Percentiles rank a stretch among this genome's conserved stretches.
phyloP scores from a whole-genome alignment of 2,329 filamentous ascomycete genomes.

The Ophiocordyceps robertsii region DNA sequence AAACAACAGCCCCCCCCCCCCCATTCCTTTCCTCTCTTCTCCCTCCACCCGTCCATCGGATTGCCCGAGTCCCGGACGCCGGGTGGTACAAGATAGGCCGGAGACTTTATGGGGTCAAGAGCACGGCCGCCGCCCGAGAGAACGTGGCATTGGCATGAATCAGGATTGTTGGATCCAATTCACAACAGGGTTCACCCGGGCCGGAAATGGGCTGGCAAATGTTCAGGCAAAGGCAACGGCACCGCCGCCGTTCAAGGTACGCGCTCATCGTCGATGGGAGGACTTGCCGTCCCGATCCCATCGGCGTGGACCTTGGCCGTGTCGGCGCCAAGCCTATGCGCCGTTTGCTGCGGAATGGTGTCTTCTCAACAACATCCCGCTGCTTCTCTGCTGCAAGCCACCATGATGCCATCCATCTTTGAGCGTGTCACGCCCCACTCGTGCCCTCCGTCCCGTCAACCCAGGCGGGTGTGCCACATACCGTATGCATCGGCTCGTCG shows the following conservation, averaged over 20 bases:
- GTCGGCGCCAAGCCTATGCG: too few relatives aligned
- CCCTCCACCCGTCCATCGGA: too few relatives aligned
- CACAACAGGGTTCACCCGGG: conserved; percentile 1
- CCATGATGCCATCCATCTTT: background rate
- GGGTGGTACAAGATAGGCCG: too few relatives aligned
- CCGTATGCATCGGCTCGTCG: background rate
- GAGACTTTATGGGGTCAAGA: background rate
- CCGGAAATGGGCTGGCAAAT: background rate
- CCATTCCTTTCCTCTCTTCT: too few relatives aligned
- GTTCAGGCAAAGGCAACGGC: background rate
- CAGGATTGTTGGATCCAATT: background rate
- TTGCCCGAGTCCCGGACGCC: too few relatives aligned
- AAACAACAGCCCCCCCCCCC: too few relatives aligned
- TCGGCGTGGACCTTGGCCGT: background rate
- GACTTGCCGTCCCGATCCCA: conserved; percentile 2
- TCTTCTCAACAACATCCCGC: background rate
- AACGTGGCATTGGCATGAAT: conserved; percentile 2
- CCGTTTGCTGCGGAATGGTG: too few relatives aligned
- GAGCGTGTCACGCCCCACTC: background rate
- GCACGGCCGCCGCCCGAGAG: background rate
- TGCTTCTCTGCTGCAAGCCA: background rate
- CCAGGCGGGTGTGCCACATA: background rate
- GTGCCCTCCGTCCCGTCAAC: background rate
- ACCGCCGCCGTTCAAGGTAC: background rate
- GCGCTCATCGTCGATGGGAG: conserved; percentile 5